Conservation (phyloP, 2,329 filamentous ascomycete species). For the Colletotrichum theobromicola region DNA sequence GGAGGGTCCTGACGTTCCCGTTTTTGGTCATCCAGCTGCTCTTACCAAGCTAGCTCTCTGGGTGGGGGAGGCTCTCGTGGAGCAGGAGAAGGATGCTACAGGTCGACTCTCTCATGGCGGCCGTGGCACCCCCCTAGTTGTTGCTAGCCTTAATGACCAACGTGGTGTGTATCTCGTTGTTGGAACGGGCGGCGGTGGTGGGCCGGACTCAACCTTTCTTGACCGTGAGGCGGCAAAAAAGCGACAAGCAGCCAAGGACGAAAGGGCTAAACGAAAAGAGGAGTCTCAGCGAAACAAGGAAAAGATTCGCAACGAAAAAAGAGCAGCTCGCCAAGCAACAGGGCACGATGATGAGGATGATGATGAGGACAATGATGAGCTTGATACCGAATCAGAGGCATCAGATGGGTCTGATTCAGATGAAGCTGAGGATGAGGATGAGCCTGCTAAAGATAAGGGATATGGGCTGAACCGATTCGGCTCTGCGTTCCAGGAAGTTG, state of each 20-base stretch:
- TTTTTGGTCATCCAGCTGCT: slow-evolving; percentile 93
- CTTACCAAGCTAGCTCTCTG: slow-evolving; percentile 92
- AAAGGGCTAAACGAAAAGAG: slow-evolving; percentile 67
- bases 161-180: slow-evolving; percentile 91
- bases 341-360: slow-evolving; percentile 54
- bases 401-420: slow-evolving; percentile 47
- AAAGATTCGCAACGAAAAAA: slow-evolving; percentile 65
- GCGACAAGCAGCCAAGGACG: slow-evolving; percentile 66
- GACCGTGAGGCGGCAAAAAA: slow-evolving; percentile 71
- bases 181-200: slow-evolving; percentile 86
- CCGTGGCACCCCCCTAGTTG: slow-evolving; percentile 83
- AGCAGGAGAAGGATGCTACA: slow-evolving; percentile 81
- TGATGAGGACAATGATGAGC: slow-evolving; percentile 55
- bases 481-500: slow-evolving; percentile 93
- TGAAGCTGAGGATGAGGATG: slow-evolving; percentile 63
- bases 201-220: slow-evolving; percentile 72
- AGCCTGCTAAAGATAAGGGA: slow-evolving; percentile 63
- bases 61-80: slow-evolving; percentile 90
- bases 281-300: slow-evolving; percentile 62
- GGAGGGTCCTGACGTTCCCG: slow-evolving; percentile 87
- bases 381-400: slow-evolving; percentile 45
- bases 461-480: slow-evolving; percentile 90
- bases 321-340: slow-evolving; percentile 56
- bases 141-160: slow-evolving; percentile 87
- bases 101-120: slow-evolving; percentile 73